Evolutionary conservation across 192 early-diverging fungal genomes (phyloP), one percentile per base, ranked within the genome.

Genomic region (Coemansia sp.): DNA sequence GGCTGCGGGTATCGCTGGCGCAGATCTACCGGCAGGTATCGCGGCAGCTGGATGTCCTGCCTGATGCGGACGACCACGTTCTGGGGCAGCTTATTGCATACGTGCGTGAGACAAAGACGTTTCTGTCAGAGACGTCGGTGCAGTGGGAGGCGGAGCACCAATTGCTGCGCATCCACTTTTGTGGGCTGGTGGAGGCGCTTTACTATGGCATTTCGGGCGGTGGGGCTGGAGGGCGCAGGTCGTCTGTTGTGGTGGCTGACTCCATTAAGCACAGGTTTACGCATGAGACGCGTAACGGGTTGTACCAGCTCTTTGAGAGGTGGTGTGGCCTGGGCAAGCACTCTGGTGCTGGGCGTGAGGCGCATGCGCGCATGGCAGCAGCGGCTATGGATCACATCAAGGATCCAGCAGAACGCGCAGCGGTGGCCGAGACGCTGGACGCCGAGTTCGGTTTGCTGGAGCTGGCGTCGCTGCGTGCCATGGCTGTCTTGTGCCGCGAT

Each of bases 321-420:
- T 99, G 97, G 97, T 93, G 93, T 72, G 89, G 95, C 8, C 84
- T 91, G 65, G 94, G 95, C 2, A 69, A 74, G 22, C 80, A 82
- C 41, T 70, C 85, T 0, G 80, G 74, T 0, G 35, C 61, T 11
- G 82, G 84, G 17, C 74, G 84, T 0, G 88, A 93, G 8, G 57
- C 83, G 0, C 89, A 95, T 53, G 81, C 75, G 6, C 82, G 82
- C 26, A 86, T 93, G 85, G 88, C 93, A 55, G 57, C 62, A 0
- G 59, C 67, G 44, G 85, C 85, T 5, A 60, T 94, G 52, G 93
- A 94, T 14, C 73, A 84, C 54, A 77, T 85, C 62, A 89, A 82
- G 76, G 92, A 95, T 68, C 56, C 76, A 4, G 78, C 61, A n/a
- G 93, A 93, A 59, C 86, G 87, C 9, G 84, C 50, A 8, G 68